A percentile compares a stretch with the other conserved stretches of the same genome.
Evolutionary conservation across 2,329 filamentous ascomycete genomes (phyloP).

Genomic region (Zopfia rhizophila): DNA sequence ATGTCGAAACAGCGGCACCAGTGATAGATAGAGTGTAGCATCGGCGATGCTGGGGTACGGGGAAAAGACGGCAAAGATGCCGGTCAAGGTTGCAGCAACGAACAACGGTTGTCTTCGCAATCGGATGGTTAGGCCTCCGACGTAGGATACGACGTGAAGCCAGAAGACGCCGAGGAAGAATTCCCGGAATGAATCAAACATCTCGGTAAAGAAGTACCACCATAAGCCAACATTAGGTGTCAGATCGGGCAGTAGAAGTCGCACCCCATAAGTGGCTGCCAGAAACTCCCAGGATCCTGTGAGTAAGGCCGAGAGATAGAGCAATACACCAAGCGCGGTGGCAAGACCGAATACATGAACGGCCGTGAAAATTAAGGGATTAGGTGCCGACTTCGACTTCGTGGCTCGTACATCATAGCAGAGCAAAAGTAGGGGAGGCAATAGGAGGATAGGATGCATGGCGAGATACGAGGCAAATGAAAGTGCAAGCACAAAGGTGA

Average conservation of each 20-base stretch:
- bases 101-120: constrained; percentile 87
- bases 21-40: constrained; percentile 83
- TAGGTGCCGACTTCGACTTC: constrained; percentile 40
- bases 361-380: constrained; percentile 62
- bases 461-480: constrained; percentile 91
- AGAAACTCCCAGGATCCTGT: constrained; percentile 90
- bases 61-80: constrained; percentile 94
- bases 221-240: constrained; percentile 95
- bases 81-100: constrained; percentile 83
- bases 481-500: constrained; percentile 84
- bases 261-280: constrained; percentile 88
- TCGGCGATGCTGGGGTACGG: constrained; percentile 95
- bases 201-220: constrained; percentile 99
- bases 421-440: constrained; percentile 83
- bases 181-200: constrained; percentile 96
- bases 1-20: constrained; percentile 89
- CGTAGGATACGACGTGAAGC: constrained; percentile 92
- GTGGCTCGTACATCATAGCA: constrained; percentile 65
- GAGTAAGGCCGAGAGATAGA: constrained; percentile 77
- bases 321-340: constrained; percentile 61
- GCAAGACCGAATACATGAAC: constrained; percentile 65
- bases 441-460: constrained; percentile 87
- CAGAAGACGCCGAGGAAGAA: constrained; percentile 99
- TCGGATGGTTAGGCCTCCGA: constrained; percentile 84
- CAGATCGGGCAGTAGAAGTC: constrained; percentile 88